Conservation (phyloP, 2,329 filamentous ascomycete genomes). For the Amesomyces nigricolor region DNA sequence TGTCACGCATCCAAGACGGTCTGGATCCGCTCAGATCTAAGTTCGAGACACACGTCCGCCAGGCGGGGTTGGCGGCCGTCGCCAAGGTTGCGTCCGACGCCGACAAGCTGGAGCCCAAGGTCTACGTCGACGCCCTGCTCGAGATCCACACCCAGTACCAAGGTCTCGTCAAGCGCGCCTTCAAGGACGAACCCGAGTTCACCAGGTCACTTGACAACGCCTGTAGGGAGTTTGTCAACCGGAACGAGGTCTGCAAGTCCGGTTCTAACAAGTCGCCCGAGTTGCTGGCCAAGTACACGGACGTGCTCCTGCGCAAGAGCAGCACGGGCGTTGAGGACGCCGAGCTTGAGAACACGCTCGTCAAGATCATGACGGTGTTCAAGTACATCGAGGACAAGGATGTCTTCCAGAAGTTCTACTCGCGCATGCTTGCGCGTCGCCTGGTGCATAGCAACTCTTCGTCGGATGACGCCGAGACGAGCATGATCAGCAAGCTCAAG, state of each 20-base stretch:
- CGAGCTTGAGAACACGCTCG: slow-evolving; percentile 81
- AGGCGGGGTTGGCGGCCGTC: slow-evolving; percentile 80
- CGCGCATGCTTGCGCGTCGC: slow-evolving; percentile 89
- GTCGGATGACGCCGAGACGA: slow-evolving; percentile 94
- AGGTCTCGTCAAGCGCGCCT: slow-evolving; percentile 83
- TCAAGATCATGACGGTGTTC: slow-evolving; percentile 98
- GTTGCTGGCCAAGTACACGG: slow-evolving; percentile 89
- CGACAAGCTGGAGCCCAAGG: slow-evolving; percentile 89
- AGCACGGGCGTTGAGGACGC: slow-evolving; percentile 89
- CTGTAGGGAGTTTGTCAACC: slow-evolving; percentile 95
- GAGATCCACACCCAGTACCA: slow-evolving; percentile 94
- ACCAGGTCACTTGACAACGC: slow-evolving; percentile 94
- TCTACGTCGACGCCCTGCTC: slow-evolving; percentile 90
- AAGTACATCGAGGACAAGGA: slow-evolving; percentile 99
- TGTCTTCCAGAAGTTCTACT: slow-evolving; percentile 99
- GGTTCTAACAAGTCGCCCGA: slow-evolving; percentile 93
- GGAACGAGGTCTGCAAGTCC: slow-evolving; percentile 91
- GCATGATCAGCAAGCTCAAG: slow-evolving; percentile 99
- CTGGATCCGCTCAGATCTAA: slow-evolving; percentile 79
- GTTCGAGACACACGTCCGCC: slow-evolving; percentile 90
- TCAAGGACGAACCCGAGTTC: slow-evolving; percentile 93
- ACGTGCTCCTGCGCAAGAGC: slow-evolving; percentile 87
- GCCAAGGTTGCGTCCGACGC: slow-evolving; percentile 85
- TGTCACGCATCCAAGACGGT: slow-evolving; percentile 84
- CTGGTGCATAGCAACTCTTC: slow-evolving; percentile 93